These are phyloP conservation scores for Diplocarpon rosae DNA, from an alignment of 2,329 filamentous ascomycete genomes.

Conservation along the genomic window DNA sequence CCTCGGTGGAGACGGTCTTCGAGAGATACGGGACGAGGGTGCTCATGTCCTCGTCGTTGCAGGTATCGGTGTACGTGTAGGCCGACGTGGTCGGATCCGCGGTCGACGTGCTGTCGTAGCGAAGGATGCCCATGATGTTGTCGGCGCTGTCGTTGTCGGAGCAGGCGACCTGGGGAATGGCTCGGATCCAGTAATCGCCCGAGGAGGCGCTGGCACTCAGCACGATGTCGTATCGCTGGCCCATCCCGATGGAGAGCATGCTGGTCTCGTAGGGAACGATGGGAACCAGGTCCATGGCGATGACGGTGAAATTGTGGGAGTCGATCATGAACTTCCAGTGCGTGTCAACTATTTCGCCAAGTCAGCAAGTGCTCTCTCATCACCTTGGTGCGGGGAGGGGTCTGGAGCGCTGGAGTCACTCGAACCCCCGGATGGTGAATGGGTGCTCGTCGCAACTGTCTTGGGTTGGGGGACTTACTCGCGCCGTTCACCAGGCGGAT, in stretches of 20 bases:
- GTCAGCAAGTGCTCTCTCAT: too few species aligned
- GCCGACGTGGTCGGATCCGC: constrained; percentile 22
- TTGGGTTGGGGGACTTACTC: background rate
- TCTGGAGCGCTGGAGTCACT: too few species aligned
- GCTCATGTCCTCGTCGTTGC: constrained; percentile 23
- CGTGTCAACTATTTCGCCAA: constrained; percentile 2
- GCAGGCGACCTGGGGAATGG: constrained; percentile 42
- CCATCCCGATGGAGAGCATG: constrained; percentile 34
- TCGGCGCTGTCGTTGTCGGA: constrained; percentile 45
- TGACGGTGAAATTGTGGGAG: constrained; percentile 45
- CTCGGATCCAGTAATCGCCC: constrained; percentile 47
- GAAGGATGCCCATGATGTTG: constrained; percentile 36
- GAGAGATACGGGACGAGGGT: constrained; percentile 22
- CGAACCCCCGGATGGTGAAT: too few species aligned
- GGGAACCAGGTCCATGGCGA: constrained; percentile 45
- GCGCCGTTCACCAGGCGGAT: constrained; percentile 35
- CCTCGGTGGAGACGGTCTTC: constrained; percentile 7
- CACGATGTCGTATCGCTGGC: constrained; percentile 34
- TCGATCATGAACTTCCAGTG: constrained; percentile 36
- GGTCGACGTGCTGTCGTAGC: constrained; percentile 36
- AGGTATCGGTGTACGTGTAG: constrained; percentile 19
- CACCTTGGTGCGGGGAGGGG: too few species aligned
- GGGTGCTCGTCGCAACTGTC: too few species aligned
- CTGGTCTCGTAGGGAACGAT: constrained; percentile 41
- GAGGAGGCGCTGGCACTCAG: constrained; percentile 36